These are phyloP conservation scores for Eremomyces bilateralis DNA, from an alignment of 495 filamentous ascomycete species.

Conservation along the genomic window DNA sequence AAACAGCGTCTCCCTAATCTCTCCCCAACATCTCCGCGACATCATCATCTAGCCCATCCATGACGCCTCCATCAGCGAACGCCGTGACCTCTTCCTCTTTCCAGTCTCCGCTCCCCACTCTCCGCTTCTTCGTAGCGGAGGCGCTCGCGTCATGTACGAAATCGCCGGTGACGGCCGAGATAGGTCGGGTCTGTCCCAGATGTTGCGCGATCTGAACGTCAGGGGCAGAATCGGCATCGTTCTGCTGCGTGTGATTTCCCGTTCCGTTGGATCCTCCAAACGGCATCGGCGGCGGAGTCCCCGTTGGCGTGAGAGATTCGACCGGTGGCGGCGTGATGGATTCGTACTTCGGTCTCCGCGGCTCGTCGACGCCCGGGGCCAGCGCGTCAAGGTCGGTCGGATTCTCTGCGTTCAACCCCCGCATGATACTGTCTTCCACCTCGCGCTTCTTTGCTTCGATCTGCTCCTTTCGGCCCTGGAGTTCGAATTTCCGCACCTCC, in stretches of 20 bases:
- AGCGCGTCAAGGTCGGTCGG: not conserved
- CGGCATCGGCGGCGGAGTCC: constrained; percentile 9
- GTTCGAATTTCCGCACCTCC: constrained; percentile 33
- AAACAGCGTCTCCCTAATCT: too few species aligned
- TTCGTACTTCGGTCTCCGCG: constrained; percentile 49
- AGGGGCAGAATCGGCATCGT: not conserved
- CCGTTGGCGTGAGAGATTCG: constrained; percentile 14
- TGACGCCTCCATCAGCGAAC: constrained; percentile 38
- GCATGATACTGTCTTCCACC: constrained; percentile 76
- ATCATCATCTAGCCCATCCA: constrained; percentile 29
- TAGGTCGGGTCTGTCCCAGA: not conserved
- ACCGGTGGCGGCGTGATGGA: constrained; percentile 57
- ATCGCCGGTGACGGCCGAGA: not conserved
- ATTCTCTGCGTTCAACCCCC: constrained; percentile 35
- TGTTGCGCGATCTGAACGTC: not conserved
- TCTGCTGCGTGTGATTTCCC: not conserved
- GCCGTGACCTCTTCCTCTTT: constrained; percentile 50
- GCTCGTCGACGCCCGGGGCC: constrained; percentile 2
- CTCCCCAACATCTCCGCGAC: constrained; percentile 12
- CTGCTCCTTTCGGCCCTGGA: constrained; percentile 35
- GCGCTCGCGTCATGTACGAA: not conserved
- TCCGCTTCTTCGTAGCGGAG: constrained; percentile 30
- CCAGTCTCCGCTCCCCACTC: constrained; percentile 38
- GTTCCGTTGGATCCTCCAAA: constrained; percentile 10
- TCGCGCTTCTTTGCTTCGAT: constrained; percentile 62